A percentile compares a stretch with the other conserved stretches of the same genome.
Conservation (phyloP, 192 early-diverging fungal genomes). For the Backusella liffmaniae region DNA sequence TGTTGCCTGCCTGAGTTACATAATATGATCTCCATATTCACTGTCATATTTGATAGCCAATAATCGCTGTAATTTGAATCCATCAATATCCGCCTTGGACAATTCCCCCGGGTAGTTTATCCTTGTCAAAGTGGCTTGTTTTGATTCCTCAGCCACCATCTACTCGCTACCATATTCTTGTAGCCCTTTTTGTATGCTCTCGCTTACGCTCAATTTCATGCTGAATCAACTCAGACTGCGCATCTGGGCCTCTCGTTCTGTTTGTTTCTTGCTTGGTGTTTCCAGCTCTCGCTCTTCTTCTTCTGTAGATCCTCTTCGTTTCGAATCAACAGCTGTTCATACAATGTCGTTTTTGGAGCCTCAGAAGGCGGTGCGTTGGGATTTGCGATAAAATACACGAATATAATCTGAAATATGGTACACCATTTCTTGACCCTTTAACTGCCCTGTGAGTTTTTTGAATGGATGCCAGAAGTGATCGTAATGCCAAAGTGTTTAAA, state of each 20-base stretch:
- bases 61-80: background rate
- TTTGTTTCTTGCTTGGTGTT: slow-evolving; percentile 30
- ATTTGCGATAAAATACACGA: slow-evolving; percentile 51
- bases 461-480: too few relatives aligned
- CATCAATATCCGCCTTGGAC: background rate
- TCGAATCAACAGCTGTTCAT: slow-evolving; percentile 52
- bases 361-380: slow-evolving; percentile 49
- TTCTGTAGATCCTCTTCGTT: slow-evolving; percentile 47
- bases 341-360: slow-evolving; percentile 52
- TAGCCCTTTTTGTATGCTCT: slow-evolving; percentile 23
- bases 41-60: slow-evolving; percentile 35
- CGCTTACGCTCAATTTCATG: slow-evolving; percentile 29
- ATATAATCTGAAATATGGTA: too few relatives aligned
- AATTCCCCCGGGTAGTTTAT: too few relatives aligned
- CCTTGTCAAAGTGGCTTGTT: too few relatives aligned
- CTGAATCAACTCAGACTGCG: slow-evolving; percentile 33
- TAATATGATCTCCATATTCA: slow-evolving; percentile 46
- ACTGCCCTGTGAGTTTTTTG: too few relatives aligned
- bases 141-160: slow-evolving; percentile 25
- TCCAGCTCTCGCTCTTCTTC: slow-evolving; percentile 43
- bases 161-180: slow-evolving; percentile 18
- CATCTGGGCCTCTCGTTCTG: slow-evolving; percentile 40
- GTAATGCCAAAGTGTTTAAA: too few relatives aligned
- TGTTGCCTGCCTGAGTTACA: slow-evolving; percentile 53
- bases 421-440: too few relatives aligned